Percentiles rank a stretch among this genome's conserved stretches.
These are phyloP conservation scores for Elaeis guineensis DNA, from an alignment of 176 grass and related monocot genomes.

Conservation along the genomic window DNA sequence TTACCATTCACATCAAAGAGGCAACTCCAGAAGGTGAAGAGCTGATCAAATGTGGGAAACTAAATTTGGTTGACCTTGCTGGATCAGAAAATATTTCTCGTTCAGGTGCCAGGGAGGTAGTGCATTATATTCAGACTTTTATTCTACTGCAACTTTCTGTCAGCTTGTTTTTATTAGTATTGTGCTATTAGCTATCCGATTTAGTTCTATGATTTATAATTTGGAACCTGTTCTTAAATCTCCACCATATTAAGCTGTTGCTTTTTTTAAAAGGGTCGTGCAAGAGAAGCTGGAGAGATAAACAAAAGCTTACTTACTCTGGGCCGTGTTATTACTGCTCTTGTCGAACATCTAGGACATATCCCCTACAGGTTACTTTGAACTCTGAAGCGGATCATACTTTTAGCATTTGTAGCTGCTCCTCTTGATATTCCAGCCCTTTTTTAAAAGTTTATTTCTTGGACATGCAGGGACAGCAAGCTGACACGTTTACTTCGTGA, in stretches of 20 bases:
- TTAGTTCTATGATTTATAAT: too few relatives aligned
- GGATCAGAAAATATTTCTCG: slow-evolving; percentile 98
- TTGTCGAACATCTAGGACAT: slow-evolving; percentile 95
- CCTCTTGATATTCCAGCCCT: too few relatives aligned
- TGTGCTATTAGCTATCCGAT: too few relatives aligned
- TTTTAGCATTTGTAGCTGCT: too few relatives aligned
- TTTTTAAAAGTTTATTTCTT: slow-evolving; percentile 8
- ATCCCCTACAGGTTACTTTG: slow-evolving; percentile 73
- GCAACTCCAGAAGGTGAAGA: slow-evolving; percentile 99
- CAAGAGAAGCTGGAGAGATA: slow-evolving; percentile 96
- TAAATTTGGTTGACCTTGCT: slow-evolving; percentile 92
- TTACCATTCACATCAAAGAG: slow-evolving; percentile 99
- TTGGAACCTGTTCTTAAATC: too few relatives aligned
- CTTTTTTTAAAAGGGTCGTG: slow-evolving; percentile 60
- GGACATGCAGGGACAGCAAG: slow-evolving; percentile 82
- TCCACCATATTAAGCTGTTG: too few relatives aligned
- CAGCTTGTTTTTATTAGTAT: too few relatives aligned
- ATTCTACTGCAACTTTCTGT: too few relatives aligned
- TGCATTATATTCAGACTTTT: too few relatives aligned
- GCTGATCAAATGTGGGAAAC: slow-evolving; percentile 90
- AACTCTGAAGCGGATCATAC: background rate
- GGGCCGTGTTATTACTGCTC: slow-evolving; percentile 88
- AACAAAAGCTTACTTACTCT: slow-evolving; percentile 99
- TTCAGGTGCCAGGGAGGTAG: slow-evolving; percentile 94
- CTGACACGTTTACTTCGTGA: slow-evolving; percentile 88